Percentiles rank a stretch among this genome's conserved stretches.
Conservation (phyloP, 371 early-diverging fungal species). For the Batkoa obscura region DNA sequence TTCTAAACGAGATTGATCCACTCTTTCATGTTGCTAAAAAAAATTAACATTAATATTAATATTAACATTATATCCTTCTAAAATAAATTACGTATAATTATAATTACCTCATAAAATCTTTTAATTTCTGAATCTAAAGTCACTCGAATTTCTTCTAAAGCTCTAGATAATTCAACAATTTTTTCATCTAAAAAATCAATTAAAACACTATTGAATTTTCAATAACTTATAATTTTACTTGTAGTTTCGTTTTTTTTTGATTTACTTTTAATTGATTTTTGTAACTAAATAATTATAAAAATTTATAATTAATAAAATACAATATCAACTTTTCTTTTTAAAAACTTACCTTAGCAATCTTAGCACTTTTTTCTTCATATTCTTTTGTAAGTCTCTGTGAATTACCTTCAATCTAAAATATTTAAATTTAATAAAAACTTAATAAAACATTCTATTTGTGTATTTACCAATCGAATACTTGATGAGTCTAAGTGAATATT, state of each 20-base stretch:
- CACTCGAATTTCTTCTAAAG: not conserved
- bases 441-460: too few relatives aligned
- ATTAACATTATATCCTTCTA: too few relatives aligned
- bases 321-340: too few relatives aligned
- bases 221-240: too few relatives aligned
- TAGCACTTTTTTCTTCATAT: not conserved
- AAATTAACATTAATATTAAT: too few relatives aligned
- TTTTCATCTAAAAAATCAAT: not conserved
- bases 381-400: not conserved
- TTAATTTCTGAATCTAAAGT: not conserved
- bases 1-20: not conserved
- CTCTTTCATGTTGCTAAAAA: not conserved
- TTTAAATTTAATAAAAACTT: not conserved
- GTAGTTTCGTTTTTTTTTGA: not conserved
- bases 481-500: not conserved
- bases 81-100: too few relatives aligned
- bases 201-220: not conserved
- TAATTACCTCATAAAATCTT: slow-evolving; percentile 1
- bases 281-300: too few relatives aligned
- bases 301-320: too few relatives aligned
- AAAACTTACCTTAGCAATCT: not conserved
- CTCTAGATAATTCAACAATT: not conserved
- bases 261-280: too few relatives aligned
- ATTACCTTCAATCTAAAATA: not conserved
- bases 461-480: not conserved